A percentile compares a stretch with the other conserved stretches of the same genome.
phyloP scores from a whole-genome alignment of 176 grass and related monocot species.

The Panicum miliaceum region DNA sequence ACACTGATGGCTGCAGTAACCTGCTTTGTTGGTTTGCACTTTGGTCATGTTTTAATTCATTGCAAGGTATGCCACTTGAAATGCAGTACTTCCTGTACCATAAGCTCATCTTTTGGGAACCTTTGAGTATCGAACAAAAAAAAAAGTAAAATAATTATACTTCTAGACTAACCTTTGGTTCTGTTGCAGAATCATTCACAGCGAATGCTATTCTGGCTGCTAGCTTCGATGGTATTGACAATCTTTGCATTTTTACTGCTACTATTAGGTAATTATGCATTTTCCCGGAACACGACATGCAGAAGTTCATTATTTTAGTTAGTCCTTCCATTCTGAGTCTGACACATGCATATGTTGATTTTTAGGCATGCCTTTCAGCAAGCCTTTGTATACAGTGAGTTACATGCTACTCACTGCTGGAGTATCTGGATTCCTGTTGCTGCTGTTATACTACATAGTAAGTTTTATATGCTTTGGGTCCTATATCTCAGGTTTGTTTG shows the following conservation, averaged over 20 bases:
- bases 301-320: conserved; percentile 1
- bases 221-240: conserved; percentile 61
- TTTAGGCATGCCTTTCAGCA: conserved; percentile 94
- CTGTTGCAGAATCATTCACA: conserved; percentile 64
- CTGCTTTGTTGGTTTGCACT: conserved; percentile 88
- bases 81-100: conserved; percentile 2
- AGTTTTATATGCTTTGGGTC: conserved; percentile 47
- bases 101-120: conserved; percentile 32
- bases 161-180: conserved; percentile 34
- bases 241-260: conserved; percentile 68
- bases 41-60: conserved; percentile 85
- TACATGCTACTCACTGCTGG: conserved; percentile 89
- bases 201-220: conserved; percentile 69
- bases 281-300: background rate
- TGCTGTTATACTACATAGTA: conserved; percentile 79
- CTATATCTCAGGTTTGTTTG: background rate
- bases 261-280: conserved; percentile 61
- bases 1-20: conserved; percentile 83
- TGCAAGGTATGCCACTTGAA: conserved; percentile 61
- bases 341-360: conserved; percentile 26
- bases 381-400: conserved; percentile 85
- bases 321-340: conserved; percentile 30
- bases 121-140: background rate
- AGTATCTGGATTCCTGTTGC: conserved; percentile 74
- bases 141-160: conserved; percentile 8